Conservation (phyloP, 371 early-diverging fungal species). For the Dentiscutata heterogama region DNA sequence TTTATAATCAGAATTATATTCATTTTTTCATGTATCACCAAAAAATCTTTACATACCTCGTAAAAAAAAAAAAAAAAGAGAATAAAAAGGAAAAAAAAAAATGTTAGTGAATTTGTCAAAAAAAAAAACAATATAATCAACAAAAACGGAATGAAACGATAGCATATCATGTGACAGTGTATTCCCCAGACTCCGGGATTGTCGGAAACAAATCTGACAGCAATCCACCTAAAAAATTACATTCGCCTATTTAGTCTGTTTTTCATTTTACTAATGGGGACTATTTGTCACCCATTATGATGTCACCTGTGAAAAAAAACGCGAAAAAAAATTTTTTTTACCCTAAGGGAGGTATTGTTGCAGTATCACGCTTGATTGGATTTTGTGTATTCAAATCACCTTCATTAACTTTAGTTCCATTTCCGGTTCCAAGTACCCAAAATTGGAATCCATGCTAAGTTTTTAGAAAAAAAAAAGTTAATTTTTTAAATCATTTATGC, state of each 20-base stretch:
- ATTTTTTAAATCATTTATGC: conserved; percentile 26
- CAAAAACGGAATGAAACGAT: conserved; percentile 46
- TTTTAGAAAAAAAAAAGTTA: conserved; percentile 39
- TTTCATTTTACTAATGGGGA: conserved; percentile 46
- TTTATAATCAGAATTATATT: conserved; percentile 46
- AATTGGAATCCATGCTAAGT: conserved; percentile 58
- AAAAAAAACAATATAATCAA: conserved; percentile 45
- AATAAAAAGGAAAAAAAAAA: conserved; percentile 29
- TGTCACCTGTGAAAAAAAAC: conserved; percentile 42
- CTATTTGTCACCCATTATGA: conserved; percentile 42
- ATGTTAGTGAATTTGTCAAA: conserved; percentile 40
- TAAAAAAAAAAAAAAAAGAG: conserved; percentile 37
- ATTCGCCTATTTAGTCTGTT: conserved; percentile 45
- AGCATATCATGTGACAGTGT: conserved; percentile 78
- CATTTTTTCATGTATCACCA: conserved; percentile 45
- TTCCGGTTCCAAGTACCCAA: conserved; percentile 58
- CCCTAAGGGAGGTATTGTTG: conserved; percentile 55
- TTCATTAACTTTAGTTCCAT: conserved; percentile 56
- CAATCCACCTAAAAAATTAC: conserved; percentile 56
- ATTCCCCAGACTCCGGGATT: conserved; percentile 75
- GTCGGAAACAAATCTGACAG: conserved; percentile 66
- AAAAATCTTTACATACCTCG: conserved; percentile 48
- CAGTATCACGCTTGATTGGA: conserved; percentile 71
- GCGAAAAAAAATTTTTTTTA: conserved; percentile 46
- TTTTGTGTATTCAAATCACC: conserved; percentile 58